Percentiles rank a stretch among this genome's conserved stretches.
phyloP scores from a whole-genome alignment of 306 rosid genomes.

The Abrus precatorius region DNA sequence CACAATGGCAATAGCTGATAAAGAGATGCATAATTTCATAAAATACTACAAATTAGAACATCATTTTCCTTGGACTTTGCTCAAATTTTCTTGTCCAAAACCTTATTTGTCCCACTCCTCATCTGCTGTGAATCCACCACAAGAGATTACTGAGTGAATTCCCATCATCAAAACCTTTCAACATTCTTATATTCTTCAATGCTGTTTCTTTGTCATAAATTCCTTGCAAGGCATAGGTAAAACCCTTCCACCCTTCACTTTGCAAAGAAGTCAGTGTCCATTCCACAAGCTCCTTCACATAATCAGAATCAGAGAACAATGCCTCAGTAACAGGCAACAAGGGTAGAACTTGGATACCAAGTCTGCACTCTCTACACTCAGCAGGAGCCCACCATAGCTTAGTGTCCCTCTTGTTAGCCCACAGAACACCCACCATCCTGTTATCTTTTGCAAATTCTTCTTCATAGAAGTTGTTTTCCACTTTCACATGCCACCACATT shows the following conservation, averaged over 20 bases:
- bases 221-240: conserved; percentile 81
- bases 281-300: conserved; percentile 72
- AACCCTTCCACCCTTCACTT: conserved; percentile 91
- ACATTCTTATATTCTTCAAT: conserved; percentile 61
- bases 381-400: conserved; percentile 85
- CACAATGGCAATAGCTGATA: background rate
- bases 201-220: conserved; percentile 69
- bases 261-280: conserved; percentile 81
- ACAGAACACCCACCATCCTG: conserved; percentile 72
- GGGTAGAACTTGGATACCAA: conserved; percentile 82
- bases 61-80: background rate
- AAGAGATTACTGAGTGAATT: conserved; percentile 79
- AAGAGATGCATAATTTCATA: conserved; percentile 11
- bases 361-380: conserved; percentile 81
- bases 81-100: conserved; percentile 7
- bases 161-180: conserved; percentile 88
- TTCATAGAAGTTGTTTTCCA: conserved; percentile 60
- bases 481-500: conserved; percentile 87
- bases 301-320: conserved; percentile 70
- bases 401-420: conserved; percentile 89
- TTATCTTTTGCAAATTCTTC: conserved; percentile 69
- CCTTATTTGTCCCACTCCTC: background rate
- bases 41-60: conserved; percentile 4
- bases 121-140: conserved; percentile 95
- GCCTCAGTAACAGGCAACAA: conserved; percentile 73